Evolutionary conservation across 2,329 filamentous ascomycete genomes (phyloP), one percentile per base, ranked within the genome.

Genomic region (Diaporthe citrichinensis): DNA sequence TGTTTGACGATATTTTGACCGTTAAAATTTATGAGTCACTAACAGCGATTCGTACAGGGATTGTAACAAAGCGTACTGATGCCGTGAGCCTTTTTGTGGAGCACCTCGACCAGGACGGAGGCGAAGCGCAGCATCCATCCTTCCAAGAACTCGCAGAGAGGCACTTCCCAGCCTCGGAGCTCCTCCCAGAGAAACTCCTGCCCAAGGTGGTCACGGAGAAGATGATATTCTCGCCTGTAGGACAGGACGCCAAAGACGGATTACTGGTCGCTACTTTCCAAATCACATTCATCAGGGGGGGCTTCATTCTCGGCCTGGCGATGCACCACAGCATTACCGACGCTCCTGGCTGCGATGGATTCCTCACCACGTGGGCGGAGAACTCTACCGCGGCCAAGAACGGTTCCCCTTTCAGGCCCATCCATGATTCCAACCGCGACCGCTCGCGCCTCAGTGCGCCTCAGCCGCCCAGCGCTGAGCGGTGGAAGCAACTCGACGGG

Each of bases 361-460:
- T 82, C 74, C 72, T 82, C 23, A 78, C 78, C 4, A 78, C 78
- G 39, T 81, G 79, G 80, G 79, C 81, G n/a, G 74, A 78, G 65
- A 82, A 80, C 74, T 77, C 77, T 14, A 67, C 62, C 15, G 79
- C 80, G 4, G 77, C 78, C 6, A 73, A 69, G 5, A 46, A 59
- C 3, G 78, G 79, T 14, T 49, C 31, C 1, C 62, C 78, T 0
- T 78, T 78, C 65, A 57, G 73, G 0, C 59, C 78, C 14, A 59
- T 73, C 28, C 51, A 69, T 15, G 59, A 62, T 31, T 44, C 59
- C 39, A 46, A 62, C 25, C 59, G 59, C 39, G 59, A 62, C 59
- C 59, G 59, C 25, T 62, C 59, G 15, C 59, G 59, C 59, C 59
- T 62, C 39, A 62, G 59, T 23, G 59, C 59, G 59, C 59, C 39